phyloP scores from a whole-genome alignment of 495 filamentous ascomycete species.

The Talaromyces nanjingensis region DNA sequence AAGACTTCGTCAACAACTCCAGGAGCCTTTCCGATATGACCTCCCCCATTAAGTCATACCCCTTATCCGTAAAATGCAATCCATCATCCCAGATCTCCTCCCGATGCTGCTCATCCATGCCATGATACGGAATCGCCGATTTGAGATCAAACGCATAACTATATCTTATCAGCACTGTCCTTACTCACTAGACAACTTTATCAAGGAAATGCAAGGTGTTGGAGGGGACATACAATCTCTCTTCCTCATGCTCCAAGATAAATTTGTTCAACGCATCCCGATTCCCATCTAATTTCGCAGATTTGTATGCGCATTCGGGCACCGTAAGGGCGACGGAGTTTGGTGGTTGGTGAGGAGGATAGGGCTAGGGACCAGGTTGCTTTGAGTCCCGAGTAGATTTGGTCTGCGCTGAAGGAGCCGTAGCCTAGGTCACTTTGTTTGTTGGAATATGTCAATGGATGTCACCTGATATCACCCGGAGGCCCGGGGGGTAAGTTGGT shows the following conservation, averaged over 20 bases:
- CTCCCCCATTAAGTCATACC: constrained; percentile 52
- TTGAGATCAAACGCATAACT: constrained; percentile 48
- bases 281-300: constrained; percentile 22
- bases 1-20: constrained; percentile 2
- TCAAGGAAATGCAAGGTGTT: not conserved
- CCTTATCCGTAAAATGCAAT: constrained; percentile 50
- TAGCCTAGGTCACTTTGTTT: constrained; percentile 36
- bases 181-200: not conserved
- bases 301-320: constrained; percentile 38
- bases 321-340: constrained; percentile 56
- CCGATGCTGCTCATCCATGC: constrained; percentile 33
- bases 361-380: constrained; percentile 41
- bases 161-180: not conserved
- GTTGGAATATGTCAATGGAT: not conserved
- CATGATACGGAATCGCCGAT: constrained; percentile 42
- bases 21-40: constrained; percentile 5
- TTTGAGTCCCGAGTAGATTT: constrained; percentile 34
- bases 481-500: not conserved
- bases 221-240: constrained; percentile 39
- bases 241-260: constrained; percentile 38
- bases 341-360: constrained; percentile 26
- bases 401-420: constrained; percentile 18
- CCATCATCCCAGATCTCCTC: constrained; percentile 53
- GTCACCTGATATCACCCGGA: constrained; percentile 5
- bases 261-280: constrained; percentile 43